A percentile compares a stretch with the other conserved stretches of the same genome.
Evolutionary conservation across 768 basidiomycete species (phyloP).

Genomic region (Leccinellum luteum): DNA sequence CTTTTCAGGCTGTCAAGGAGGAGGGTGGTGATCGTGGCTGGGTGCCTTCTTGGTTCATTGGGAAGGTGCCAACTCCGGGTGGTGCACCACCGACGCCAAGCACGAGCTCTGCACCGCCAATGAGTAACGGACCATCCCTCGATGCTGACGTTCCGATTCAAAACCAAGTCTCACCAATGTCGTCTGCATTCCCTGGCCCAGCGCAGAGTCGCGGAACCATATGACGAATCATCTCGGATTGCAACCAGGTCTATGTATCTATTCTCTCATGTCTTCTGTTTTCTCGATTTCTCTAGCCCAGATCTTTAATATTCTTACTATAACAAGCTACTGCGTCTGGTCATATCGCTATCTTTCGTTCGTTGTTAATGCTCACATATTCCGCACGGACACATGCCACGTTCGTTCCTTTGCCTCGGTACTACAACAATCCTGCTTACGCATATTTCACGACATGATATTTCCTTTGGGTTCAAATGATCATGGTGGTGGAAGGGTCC

Average conservation of each 20-base stretch:
- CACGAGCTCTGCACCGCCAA: conserved; percentile 42
- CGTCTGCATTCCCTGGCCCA: conserved; percentile 68
- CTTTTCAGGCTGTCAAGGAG: conserved; percentile 81
- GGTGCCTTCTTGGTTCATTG: conserved; percentile 98
- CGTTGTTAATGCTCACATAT: conserved; percentile 28
- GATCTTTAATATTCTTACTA: conserved; percentile 25
- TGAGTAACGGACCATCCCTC: conserved; percentile 27
- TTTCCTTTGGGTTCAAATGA: conserved; percentile 13
- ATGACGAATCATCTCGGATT: conserved; percentile 18
- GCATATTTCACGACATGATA: conserved; percentile 11
- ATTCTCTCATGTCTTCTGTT: conserved; percentile 15
- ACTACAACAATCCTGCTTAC: conserved; percentile 16
- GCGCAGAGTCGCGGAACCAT: conserved; percentile 21
- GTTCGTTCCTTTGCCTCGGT: conserved; percentile 9
- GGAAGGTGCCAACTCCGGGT: conserved; percentile 61
- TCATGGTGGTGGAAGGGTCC: conserved; percentile 9
- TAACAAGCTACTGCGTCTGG: conserved; percentile 14
- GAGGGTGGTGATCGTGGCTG: conserved; percentile 92
- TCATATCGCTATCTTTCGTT: conserved; percentile 26
- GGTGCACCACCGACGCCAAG: conserved; percentile 47
- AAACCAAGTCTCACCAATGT: conserved; percentile 70
- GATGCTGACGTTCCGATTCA: conserved; percentile 43
- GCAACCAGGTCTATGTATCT: conserved; percentile 20
- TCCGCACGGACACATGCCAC: conserved; percentile 13
- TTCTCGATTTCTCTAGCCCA: conserved; percentile 4